Conservation (phyloP, 805 yeast genomes). For the Spathaspora passalidarum region DNA sequence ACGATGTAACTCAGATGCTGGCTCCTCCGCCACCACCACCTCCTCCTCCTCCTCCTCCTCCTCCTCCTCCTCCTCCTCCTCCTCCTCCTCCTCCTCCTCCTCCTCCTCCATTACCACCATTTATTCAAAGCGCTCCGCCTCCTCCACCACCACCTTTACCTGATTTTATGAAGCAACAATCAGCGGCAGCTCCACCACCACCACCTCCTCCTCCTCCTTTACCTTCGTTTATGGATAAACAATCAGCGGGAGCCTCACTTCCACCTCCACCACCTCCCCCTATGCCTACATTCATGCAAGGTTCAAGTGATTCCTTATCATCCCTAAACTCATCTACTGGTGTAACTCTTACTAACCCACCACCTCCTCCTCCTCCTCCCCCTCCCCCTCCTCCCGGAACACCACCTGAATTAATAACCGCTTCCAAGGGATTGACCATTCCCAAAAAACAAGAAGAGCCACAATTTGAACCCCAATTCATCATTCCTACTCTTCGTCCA, state of each 20-base stretch:
- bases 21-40: slow-evolving; percentile 19
- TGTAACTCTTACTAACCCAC: slow-evolving; percentile 8
- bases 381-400: slow-evolving; percentile 4
- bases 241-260: slow-evolving; percentile 13
- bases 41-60: slow-evolving; percentile 17
- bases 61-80: slow-evolving; percentile 16
- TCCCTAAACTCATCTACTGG: too few species aligned
- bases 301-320: background rate
- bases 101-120: slow-evolving; percentile 14
- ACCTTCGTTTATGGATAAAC: slow-evolving; percentile 5
- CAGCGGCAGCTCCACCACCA: slow-evolving; percentile 14
- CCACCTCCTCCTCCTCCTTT: slow-evolving; percentile 19
- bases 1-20: background rate
- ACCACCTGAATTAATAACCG: background rate
- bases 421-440: background rate
- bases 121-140: slow-evolving; percentile 11
- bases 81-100: slow-evolving; percentile 21
- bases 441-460: background rate
- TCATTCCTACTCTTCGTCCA: slow-evolving; percentile 41
- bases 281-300: slow-evolving; percentile 9
- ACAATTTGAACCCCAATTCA: slow-evolving; percentile 1
- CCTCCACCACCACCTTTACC: slow-evolving; percentile 18
- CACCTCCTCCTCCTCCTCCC: slow-evolving; percentile 13
- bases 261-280: slow-evolving; percentile 18
- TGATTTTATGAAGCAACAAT: slow-evolving; percentile 1